phyloP scores from a whole-genome alignment of 2,329 filamentous ascomycete genomes.

The Mycosphaerella sp. region DNA sequence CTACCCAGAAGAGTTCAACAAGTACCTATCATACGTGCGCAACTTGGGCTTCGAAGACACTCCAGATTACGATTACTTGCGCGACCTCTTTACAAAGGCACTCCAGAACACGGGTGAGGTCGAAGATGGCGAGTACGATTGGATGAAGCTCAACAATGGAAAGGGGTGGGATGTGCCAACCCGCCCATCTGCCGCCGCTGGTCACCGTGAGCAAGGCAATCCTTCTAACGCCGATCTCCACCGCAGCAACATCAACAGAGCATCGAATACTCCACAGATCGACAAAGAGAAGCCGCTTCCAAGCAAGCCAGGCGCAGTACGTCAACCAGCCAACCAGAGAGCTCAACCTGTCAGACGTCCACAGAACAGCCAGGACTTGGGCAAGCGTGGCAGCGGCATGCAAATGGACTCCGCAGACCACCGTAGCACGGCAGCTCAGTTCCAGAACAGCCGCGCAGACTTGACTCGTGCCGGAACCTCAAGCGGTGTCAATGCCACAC shows the following conservation, averaged over 20 bases:
- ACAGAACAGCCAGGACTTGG: conserved; percentile 30
- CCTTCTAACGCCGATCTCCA: conserved; percentile 80
- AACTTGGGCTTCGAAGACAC: conserved; percentile 98
- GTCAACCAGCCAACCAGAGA: conserved; percentile 63
- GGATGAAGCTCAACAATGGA: conserved; percentile 95
- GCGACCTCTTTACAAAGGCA: conserved; percentile 92
- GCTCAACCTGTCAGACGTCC: conserved; percentile 32
- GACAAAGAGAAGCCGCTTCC: conserved; percentile 36
- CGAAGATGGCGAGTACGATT: conserved; percentile 98
- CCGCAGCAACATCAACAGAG: conserved; percentile 46
- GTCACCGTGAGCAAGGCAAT: conserved; percentile 68
- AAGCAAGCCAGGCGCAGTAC: conserved; percentile 55
- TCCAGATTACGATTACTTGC: conserved; percentile 95
- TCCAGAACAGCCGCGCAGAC: conserved; percentile 81
- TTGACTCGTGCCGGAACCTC: conserved; percentile 18
- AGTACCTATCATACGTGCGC: conserved; percentile 94
- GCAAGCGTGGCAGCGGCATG: conserved; percentile 73
- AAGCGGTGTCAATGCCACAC: conserved; percentile 8
- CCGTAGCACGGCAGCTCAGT: conserved; percentile 89
- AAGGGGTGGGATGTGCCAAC: conserved; percentile 84
- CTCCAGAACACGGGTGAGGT: conserved; percentile 91
- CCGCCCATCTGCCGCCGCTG: conserved; percentile 62
- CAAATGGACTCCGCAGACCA: conserved; percentile 65
- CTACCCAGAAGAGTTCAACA: conserved; percentile 96
- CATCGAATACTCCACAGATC: conserved; percentile 48